A percentile compares a stretch with the other conserved stretches of the same genome.
These are phyloP conservation scores for Nakazawaea siamensis DNA, from an alignment of 805 yeast genomes.

Conservation along the genomic window DNA sequence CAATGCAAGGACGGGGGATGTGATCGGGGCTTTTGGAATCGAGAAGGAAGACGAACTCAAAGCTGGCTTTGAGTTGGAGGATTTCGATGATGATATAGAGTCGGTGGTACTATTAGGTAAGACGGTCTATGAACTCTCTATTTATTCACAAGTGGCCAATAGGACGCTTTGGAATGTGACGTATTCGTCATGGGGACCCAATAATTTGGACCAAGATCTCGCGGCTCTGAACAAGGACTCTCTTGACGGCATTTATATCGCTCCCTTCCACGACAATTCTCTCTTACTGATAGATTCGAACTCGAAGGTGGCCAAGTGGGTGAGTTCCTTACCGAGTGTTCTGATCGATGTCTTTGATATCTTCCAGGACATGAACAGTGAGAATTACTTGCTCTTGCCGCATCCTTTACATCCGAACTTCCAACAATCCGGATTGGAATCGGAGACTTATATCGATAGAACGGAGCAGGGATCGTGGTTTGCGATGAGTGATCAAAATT, in stretches of 20 bases:
- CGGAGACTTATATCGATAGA: constrained; percentile 58
- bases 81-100: constrained; percentile 3
- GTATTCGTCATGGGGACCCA: constrained; percentile 87
- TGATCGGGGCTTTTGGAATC: constrained; percentile 62
- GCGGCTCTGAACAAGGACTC: constrained; percentile 44
- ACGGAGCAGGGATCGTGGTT: constrained; percentile 68
- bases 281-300: constrained; percentile 66
- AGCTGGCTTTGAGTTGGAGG: constrained; percentile 11
- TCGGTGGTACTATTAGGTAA: constrained; percentile 53
- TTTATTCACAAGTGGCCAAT: constrained; percentile 61
- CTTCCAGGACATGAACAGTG: constrained; percentile 23
- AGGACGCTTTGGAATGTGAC: constrained; percentile 73
- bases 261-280: constrained; percentile 78
- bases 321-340: constrained; percentile 60
- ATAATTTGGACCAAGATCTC: constrained; percentile 59
- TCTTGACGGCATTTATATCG: constrained; percentile 66
- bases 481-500: constrained; percentile 71
- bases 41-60: constrained; percentile 11
- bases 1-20: constrained; percentile 66
- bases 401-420: constrained; percentile 50
- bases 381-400: constrained; percentile 47
- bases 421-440: constrained; percentile 6
- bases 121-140: constrained; percentile 63
- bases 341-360: constrained; percentile 79
- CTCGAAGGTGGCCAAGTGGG: constrained; percentile 74